Percentiles rank a stretch among this genome's conserved stretches.
phyloP scores from a whole-genome alignment of 2,329 filamentous ascomycete species.

The Zelopaecilomyces penicillatus region DNA sequence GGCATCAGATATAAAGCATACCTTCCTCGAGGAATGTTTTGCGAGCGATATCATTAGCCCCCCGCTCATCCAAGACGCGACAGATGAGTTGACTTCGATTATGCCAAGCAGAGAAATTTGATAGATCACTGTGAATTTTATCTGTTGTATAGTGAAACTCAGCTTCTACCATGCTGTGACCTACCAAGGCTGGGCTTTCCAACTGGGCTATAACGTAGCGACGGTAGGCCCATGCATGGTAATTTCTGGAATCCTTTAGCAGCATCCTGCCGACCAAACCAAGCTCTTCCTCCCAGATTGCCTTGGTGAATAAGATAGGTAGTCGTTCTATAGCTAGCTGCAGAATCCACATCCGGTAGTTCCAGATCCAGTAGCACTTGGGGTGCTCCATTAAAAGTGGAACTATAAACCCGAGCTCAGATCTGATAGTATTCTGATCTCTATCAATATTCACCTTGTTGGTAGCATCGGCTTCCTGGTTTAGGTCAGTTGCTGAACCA shows the following conservation, averaged over 20 bases:
- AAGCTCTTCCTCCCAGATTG: constrained; percentile 79
- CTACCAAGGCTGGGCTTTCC: constrained; percentile 48
- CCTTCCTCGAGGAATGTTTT: constrained; percentile 64
- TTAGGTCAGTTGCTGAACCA: constrained; percentile 42
- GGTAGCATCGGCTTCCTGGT: background rate
- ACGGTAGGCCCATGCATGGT: constrained; percentile 93
- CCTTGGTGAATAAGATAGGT: constrained; percentile 43
- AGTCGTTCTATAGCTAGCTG: constrained; percentile 60
- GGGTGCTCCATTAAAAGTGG: constrained; percentile 77
- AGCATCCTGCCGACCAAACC: constrained; percentile 83
- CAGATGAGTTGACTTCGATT: constrained; percentile 78
- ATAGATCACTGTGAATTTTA: constrained; percentile 78
- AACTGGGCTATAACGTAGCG: constrained; percentile 69
- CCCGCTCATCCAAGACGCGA: constrained; percentile 61
- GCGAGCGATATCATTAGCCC: constrained; percentile 54
- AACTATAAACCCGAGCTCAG: constrained; percentile 75
- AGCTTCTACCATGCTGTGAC: constrained; percentile 59
- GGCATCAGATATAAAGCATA: constrained; percentile 21
- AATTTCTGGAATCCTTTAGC: constrained; percentile 76
- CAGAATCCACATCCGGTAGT: constrained; percentile 82
- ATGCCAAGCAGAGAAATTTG: constrained; percentile 97
- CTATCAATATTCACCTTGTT: constrained; percentile 3
- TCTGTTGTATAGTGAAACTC: constrained; percentile 87
- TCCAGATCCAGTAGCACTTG: constrained; percentile 99
- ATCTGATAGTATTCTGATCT: constrained; percentile 48